Evolutionary conservation across 768 basidiomycete species (phyloP), one percentile per base, ranked within the genome.

Genomic region (Butyriboletus loyo): DNA sequence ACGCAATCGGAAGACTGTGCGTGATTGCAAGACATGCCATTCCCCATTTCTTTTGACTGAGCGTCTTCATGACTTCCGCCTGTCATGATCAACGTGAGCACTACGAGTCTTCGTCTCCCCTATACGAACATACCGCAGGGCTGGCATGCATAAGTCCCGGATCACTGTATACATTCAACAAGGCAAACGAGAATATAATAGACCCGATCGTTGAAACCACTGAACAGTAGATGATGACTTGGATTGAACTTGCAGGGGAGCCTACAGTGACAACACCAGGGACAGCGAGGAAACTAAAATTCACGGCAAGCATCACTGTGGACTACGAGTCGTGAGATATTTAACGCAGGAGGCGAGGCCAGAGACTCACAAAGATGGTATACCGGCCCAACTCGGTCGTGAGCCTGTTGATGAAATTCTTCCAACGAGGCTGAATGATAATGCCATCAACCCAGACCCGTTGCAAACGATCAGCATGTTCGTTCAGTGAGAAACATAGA

Each of bases 281-380:
- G 3, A 58, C 38, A 11, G 59, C 38, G 3, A 60, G 60, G 27
- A 60, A 54, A 19, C 58, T 52, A 41, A 59, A 31, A 5, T 61
- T 42, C 2, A 59, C 59, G 1, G 58, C 59, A 11, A 59, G 49
- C 54, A 59, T 57, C 8, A 61, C 59, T 30, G 49, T 59, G n/a
- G 58, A 59, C 58, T 59, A 22, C n/a, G 3, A 49, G 0, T 24
- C 15, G 5, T 58, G 3, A 49, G 36, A 25, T 8, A 21, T n/a
- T 15, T 1, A 7, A 2, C 7, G 31, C 8, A 5, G 4, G 15
- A 31, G 45, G 6, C 4, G 7, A 30, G 7, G 1, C n/a, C n/a
- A n/a, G 5, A 4, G 21, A 42, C 58, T 22, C 31, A 57, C 59
- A 31, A 62, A 49, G 1, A 49, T 53, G 17, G 60, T 53, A 47